phyloP scores from a whole-genome alignment of 2,329 filamentous ascomycete genomes.

The Cryphonectria nitschkei region DNA sequence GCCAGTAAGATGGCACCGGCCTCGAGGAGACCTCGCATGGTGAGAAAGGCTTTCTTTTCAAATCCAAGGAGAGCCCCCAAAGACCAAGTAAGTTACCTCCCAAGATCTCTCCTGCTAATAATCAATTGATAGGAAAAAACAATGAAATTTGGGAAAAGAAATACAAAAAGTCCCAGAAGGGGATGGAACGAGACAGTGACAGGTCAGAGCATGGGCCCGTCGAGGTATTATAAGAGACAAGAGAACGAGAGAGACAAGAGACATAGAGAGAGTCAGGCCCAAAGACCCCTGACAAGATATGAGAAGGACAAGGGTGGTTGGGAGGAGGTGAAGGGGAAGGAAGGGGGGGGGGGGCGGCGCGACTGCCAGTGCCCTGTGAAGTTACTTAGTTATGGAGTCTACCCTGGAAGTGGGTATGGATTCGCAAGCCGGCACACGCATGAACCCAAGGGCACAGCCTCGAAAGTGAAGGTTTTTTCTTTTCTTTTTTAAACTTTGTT shows the following conservation, averaged over 20 bases:
- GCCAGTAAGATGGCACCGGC: slow-evolving; percentile 42
- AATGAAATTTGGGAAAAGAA: not conserved
- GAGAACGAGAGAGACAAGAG: slow-evolving; percentile 15
- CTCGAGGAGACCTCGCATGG: slow-evolving; percentile 42
- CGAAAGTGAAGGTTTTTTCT: not conserved
- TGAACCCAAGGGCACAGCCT: slow-evolving; percentile 14
- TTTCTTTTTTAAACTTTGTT: not conserved
- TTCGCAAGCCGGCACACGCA: slow-evolving; percentile 13
- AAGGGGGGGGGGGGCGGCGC: not conserved
- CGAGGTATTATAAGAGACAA: slow-evolving; percentile 31
- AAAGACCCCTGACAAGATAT: not conserved
- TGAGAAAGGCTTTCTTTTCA: slow-evolving; percentile 11
- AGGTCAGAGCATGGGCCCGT: slow-evolving; percentile 31
- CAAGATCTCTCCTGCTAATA: not conserved
- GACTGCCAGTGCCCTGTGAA: not conserved
- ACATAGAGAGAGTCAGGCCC: not conserved
- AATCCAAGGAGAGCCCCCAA: not conserved
- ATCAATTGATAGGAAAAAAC: not conserved
- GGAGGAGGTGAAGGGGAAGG: not conserved
- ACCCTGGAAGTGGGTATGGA: slow-evolving; percentile 8
- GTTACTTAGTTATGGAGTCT: not conserved
- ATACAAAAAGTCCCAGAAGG: slow-evolving; percentile 17
- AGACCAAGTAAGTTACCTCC: not conserved
- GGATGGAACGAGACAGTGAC: slow-evolving; percentile 25
- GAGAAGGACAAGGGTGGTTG: not conserved